A percentile compares a stretch with the other conserved stretches of the same genome.
These are phyloP conservation scores for Phytopythium oedochilum DNA, from an alignment of 352 stramenopile genomes.

Conservation along the genomic window DNA sequence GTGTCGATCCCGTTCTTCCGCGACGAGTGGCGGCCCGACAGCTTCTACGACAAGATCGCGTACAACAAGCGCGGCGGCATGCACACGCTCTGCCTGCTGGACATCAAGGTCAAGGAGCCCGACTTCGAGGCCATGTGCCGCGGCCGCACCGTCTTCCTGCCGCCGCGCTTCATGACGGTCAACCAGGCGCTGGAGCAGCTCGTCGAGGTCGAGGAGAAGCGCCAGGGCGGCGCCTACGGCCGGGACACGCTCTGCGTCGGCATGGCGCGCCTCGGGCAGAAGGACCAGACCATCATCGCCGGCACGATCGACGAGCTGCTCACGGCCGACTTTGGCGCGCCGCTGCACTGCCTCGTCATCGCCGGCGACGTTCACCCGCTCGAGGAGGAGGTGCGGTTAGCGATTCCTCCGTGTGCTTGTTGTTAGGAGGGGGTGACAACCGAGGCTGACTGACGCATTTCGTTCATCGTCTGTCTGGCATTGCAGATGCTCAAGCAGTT, in stretches of 20 bases:
- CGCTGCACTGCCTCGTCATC: constrained; percentile 97
- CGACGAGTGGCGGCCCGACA: constrained; percentile 94
- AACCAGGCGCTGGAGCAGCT: constrained; percentile 95
- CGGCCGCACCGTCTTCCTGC: constrained; percentile 91
- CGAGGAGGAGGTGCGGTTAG: constrained; percentile 92
- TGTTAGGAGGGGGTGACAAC: too few relatives aligned
- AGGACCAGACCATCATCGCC: constrained; percentile 91
- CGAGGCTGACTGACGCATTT: too few relatives aligned
- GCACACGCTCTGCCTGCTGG: constrained; percentile 97
- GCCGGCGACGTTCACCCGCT: constrained; percentile 94
- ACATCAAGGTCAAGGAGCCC: constrained; percentile 99
- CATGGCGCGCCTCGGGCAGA: constrained; percentile 93
- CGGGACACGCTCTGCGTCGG: constrained; percentile 87
- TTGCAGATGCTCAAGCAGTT: constrained; percentile 62
- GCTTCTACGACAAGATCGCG: constrained; percentile 98
- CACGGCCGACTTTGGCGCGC: constrained; percentile 93
- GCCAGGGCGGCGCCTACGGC: constrained; percentile 84
- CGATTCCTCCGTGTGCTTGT: too few relatives aligned
- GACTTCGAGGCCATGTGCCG: constrained; percentile 97
- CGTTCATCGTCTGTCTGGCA: too few relatives aligned
- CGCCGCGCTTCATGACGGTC: constrained; percentile 98
- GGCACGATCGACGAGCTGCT: constrained; percentile 94
- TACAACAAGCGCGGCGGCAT: constrained; percentile 96
- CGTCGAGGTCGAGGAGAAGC: constrained; percentile 91
- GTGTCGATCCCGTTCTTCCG: constrained; percentile 98